These are phyloP conservation scores for Microstroma glucosiphilum DNA, from an alignment of 1,284 basidiomycete genomes.

Conservation along the genomic window DNA sequence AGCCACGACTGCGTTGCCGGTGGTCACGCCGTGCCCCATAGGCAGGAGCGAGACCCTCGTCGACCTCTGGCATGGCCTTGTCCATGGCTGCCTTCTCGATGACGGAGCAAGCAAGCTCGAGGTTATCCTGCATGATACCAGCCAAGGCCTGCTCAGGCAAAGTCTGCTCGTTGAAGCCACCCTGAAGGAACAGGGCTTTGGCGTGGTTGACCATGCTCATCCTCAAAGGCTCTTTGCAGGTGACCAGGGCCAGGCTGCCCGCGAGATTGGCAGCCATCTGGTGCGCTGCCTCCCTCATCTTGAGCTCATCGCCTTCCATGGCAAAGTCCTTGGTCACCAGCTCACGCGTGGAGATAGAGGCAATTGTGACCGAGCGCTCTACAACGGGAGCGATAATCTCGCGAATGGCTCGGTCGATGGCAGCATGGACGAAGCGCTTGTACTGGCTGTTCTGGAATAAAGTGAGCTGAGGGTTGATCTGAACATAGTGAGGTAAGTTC, in stretches of 20 bases:
- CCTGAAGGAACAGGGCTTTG: constrained; percentile 62
- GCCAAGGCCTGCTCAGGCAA: constrained; percentile 60
- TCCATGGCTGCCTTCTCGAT: constrained; percentile 99
- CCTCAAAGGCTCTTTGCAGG: constrained; percentile 94
- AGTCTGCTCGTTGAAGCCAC: constrained; percentile 54
- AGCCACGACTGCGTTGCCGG: constrained; percentile 62
- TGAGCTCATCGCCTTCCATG: constrained; percentile 84
- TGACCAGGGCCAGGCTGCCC: constrained; percentile 90
- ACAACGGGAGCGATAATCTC: constrained; percentile 98
- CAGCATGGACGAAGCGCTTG: constrained; percentile 84
- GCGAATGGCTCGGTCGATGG: constrained; percentile 87
- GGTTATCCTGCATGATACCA: constrained; percentile 82
- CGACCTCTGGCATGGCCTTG: constrained; percentile 86
- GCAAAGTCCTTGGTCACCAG: constrained; percentile 94
- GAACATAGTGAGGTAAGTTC: constrained; percentile 66
- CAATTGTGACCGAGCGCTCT: constrained; percentile 97
- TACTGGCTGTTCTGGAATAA: constrained; percentile 73
- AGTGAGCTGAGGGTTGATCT: constrained; percentile 63
- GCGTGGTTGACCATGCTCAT: constrained; percentile 87
- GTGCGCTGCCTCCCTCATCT: constrained; percentile 83
- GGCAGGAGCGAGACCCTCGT: constrained; percentile 75
- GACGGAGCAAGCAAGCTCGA: constrained; percentile 86
- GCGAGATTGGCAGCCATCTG: constrained; percentile 96
- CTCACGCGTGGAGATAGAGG: constrained; percentile 93
- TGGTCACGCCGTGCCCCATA: constrained; percentile 75